phyloP scores from a whole-genome alignment of 1,139 yeast species.

The Kluyveromyces sp. region DNA sequence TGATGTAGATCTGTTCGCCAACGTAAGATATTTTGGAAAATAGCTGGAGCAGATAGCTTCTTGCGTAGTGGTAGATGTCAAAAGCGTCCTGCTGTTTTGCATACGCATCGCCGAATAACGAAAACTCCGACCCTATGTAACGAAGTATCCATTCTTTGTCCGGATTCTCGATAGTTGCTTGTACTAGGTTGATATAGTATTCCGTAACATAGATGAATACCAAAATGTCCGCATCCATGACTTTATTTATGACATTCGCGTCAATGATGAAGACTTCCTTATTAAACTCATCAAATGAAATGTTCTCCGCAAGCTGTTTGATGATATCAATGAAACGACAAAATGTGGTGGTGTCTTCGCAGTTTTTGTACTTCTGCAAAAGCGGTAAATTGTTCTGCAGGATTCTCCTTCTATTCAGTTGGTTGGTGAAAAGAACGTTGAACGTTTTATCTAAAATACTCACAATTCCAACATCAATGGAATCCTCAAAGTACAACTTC shows the following conservation, averaged over 20 bases:
- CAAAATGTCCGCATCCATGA: constrained; percentile 24
- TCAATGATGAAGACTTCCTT: constrained; percentile 20
- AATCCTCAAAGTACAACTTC: constrained; percentile 18
- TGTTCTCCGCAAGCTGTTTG: constrained; percentile 18
- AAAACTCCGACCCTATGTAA: constrained; percentile 14
- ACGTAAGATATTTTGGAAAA: constrained; percentile 29
- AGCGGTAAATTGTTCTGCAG: constrained; percentile 21
- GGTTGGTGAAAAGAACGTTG: constrained; percentile 21
- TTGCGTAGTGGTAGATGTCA: constrained; percentile 27
- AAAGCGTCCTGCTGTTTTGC: constrained; percentile 16
- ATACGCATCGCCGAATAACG: constrained; percentile 24
- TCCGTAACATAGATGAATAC: constrained; percentile 27
- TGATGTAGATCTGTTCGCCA: constrained; percentile 19
- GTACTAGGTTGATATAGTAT: constrained; percentile 26
- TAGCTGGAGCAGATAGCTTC: constrained; percentile 25
- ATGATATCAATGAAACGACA: constrained; percentile 30
- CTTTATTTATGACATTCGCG: constrained; percentile 15
- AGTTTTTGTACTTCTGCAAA: constrained; percentile 17
- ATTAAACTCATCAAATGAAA: constrained; percentile 25
- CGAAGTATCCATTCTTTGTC: constrained; percentile 18
- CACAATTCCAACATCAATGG: constrained; percentile 23
- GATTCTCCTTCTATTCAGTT: constrained; percentile 28
- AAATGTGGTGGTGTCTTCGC: constrained; percentile 16
- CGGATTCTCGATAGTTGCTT: constrained; percentile 6
- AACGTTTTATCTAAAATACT: constrained; percentile 30